Base-by-base conservation (phyloP, 768 basidiomycete genomes). In the Tricholoma bakamatsutake region DNA sequence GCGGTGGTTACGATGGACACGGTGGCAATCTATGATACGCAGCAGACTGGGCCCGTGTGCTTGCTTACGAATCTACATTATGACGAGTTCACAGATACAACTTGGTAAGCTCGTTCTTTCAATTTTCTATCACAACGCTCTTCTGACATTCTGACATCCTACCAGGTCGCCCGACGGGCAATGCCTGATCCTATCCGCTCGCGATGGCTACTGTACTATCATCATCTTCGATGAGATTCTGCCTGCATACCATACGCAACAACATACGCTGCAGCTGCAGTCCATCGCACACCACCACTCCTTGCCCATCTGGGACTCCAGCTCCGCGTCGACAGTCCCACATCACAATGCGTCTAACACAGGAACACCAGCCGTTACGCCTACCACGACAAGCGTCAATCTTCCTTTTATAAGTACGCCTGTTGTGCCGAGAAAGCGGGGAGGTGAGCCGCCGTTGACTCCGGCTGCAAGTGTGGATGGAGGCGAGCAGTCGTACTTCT, bases 1-100 rank as follows among this genome's bases (percentile, higher is more conserved):
- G 93, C 97, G 1, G 93, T 98, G 13, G 88, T 93, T 49, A 97
- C 96, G 18, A 97, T 94, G 85, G 97, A 99, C 70, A 87, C 92
- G 0, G 84, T 99, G 45, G 81, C 90, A 27, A 87, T 99, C 52
- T 94, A 99, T 66, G 97, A 99, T 67, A 98, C 95, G 4, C 97
- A 98, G 72, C 96, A 98, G 73, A 81, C 91, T 1, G 83, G 87
- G 2, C 97, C 97, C 0, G 80, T 98, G 51, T 93, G 93, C 64
- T 74, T 98, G 63, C 80, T 99, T 60, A 92, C 89, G 28, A 96
- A 95, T 64, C 73, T 98, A 59, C 97, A 99, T 71, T 98, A 97
- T 68, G 93, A 96, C 59, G 93, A 96, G 64, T 98, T 98, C 67
- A 98, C 97, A 6, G 97, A 99, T 72, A 78, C 97, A 71, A 84